Percentiles rank a stretch among this genome's conserved stretches.
Evolutionary conservation across 208 protist genomes (phyloP).

Genomic region (Wallacemonas sp.): DNA sequence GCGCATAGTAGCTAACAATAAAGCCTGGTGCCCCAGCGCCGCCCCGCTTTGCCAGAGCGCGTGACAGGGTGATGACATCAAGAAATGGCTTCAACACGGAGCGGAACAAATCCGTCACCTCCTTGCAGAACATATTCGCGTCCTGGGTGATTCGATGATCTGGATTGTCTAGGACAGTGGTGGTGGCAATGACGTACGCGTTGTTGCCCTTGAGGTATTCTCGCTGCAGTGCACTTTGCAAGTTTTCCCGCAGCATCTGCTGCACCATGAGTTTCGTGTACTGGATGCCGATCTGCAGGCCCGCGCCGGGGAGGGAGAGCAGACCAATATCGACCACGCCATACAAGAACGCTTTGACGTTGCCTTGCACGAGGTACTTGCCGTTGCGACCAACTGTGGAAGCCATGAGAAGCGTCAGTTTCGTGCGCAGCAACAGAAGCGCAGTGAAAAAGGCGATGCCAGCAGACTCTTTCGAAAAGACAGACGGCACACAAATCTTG

Average conservation of each 20-base stretch:
- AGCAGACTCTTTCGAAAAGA: conserved; percentile 53
- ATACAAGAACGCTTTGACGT: conserved; percentile 64
- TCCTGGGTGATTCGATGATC: conserved; percentile 81
- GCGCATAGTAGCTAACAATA: conserved; percentile 75
- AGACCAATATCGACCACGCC: conserved; percentile 65
- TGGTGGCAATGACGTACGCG: conserved; percentile 59
- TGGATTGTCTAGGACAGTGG: conserved; percentile 64
- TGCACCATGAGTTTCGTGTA: conserved; percentile 76
- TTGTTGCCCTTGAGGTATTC: conserved; percentile 69
- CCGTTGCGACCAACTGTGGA: conserved; percentile 49
- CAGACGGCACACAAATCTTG: conserved; percentile 59
- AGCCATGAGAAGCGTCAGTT: conserved; percentile 67
- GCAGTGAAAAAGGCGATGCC: conserved; percentile 37
- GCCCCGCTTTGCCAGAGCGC: conserved; percentile 50
- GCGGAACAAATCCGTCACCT: conserved; percentile 67
- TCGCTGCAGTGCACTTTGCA: conserved; percentile 60
- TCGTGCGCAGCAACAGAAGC: conserved; percentile 59
- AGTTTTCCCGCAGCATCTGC: conserved; percentile 58
- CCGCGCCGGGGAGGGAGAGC: conserved; percentile 65
- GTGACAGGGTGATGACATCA: conserved; percentile 78
- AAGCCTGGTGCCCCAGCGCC: conserved; percentile 55
- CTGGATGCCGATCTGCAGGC: conserved; percentile 57
- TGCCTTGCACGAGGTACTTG: conserved; percentile 55
- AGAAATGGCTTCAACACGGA: conserved; percentile 78
- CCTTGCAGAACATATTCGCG: conserved; percentile 73